A percentile compares a stretch with the other conserved stretches of the same genome.
phyloP scores from a whole-genome alignment of 352 stramenopile genomes.

The Peronospora belbahrii region DNA sequence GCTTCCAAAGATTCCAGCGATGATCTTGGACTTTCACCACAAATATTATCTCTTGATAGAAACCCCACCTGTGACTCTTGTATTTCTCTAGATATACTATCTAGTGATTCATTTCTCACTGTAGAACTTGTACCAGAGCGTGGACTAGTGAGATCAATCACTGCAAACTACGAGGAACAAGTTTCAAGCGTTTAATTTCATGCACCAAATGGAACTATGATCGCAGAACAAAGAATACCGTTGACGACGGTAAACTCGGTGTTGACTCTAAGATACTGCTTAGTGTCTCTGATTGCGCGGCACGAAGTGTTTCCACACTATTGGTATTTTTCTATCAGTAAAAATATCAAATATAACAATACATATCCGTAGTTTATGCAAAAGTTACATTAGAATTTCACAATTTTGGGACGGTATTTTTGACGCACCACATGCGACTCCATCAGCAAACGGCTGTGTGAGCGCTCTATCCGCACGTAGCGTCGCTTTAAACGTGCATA shows the following conservation, averaged over 20 bases:
- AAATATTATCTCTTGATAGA: slow-evolving; percentile 36
- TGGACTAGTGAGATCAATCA: slow-evolving; percentile 64
- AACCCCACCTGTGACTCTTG: neutral
- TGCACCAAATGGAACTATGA: neutral
- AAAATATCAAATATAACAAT: neutral
- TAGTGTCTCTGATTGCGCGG: slow-evolving; percentile 3
- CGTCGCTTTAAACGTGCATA: slow-evolving; percentile 61
- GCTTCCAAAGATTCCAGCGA: slow-evolving; percentile 11
- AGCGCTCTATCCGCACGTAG: slow-evolving; percentile 53
- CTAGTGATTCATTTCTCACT: slow-evolving; percentile 1
- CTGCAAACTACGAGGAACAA: slow-evolving; percentile 13
- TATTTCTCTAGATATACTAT: slow-evolving; percentile 3
- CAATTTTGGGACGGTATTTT: no score
- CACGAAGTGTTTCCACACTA: neutral
- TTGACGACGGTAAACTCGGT: slow-evolving; percentile 11
- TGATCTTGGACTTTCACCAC: slow-evolving; percentile 46
- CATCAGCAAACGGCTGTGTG: slow-evolving; percentile 36
- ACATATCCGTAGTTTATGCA: no score
- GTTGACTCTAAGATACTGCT: slow-evolving; percentile 5
- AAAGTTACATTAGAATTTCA: no score
- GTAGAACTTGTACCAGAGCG: neutral
- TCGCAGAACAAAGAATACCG: slow-evolving; percentile 1
- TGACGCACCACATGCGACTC: slow-evolving; percentile 21
- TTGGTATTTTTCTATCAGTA: slow-evolving; percentile 6
- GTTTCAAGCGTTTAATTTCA: slow-evolving; percentile 1